phyloP scores from a whole-genome alignment of 805 yeast species.

The Metschnikowia bowlesiae region DNA sequence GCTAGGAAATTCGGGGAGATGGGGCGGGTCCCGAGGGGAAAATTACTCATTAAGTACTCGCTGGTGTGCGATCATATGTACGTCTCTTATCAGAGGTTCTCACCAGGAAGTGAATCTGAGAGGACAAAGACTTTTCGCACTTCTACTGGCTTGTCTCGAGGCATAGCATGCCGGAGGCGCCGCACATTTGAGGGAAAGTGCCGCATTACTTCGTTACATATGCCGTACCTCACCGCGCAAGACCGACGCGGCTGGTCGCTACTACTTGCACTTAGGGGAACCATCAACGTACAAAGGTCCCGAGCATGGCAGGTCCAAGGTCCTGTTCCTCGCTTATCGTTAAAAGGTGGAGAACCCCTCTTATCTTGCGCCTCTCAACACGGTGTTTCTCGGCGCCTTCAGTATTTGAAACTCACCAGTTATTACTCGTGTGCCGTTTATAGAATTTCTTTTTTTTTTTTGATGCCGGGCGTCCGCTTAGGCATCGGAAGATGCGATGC shows the following conservation, averaged over 20 bases:
- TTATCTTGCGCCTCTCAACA: background rate
- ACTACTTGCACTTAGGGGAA: constrained; percentile 6
- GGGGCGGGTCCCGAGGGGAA: background rate
- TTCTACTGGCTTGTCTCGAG: background rate
- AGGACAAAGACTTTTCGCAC: background rate
- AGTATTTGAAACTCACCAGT: background rate
- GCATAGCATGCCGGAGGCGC: background rate
- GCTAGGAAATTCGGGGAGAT: background rate
- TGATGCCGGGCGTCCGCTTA: background rate
- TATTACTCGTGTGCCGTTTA: background rate
- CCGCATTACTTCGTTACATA: constrained; percentile 1
- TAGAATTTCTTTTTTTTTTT: background rate
- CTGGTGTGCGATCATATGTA: background rate
- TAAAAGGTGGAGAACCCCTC: background rate
- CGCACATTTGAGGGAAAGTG: background rate
- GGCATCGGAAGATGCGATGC: background rate
- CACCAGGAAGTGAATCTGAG: background rate
- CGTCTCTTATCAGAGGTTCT: constrained; percentile 3
- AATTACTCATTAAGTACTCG: background rate
- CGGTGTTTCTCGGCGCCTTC: background rate
- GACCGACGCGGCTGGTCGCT: background rate
- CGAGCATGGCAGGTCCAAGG: background rate
- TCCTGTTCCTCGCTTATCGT: background rate
- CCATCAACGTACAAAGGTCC: background rate
- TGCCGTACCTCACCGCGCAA: background rate